Base-by-base conservation (phyloP, 73 alveolate genomes). In the Diophrys sp. region DNA sequence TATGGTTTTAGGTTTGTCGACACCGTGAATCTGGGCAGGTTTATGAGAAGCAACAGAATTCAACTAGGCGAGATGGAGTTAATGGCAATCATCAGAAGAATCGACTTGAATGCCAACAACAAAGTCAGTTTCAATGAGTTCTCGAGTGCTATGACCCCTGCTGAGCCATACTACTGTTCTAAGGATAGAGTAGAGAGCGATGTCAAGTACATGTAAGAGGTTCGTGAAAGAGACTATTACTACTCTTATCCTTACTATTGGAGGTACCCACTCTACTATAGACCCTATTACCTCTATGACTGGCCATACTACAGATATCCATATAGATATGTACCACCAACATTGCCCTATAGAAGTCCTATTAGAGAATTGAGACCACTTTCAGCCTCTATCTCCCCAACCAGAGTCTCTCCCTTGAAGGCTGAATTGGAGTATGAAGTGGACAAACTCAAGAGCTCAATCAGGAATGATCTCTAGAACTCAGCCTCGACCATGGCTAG, bases 91-190 rank as follows among this genome's bases (percentile, higher is more conserved):
- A 82, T 82, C 23, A 82, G 90, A 34, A 73, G 90, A 33, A 29
- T 82, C 69, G 90, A 82, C 78, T 29, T 82, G 30, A 82, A 82
- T 74, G 90, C 90, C 1, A 82, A 82, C 71, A 66, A 77, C n/a
- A 74, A 80, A 74, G 31, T 82, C 28, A 82, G 56, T 23, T 56
- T 54, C 56, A 27, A 54, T 32, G 90, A 82, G 68, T 82, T 82
- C 70, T 27, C 57, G 26, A 56, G 44, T 1, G 78, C 73, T 0
- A 29, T 82, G 28, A 33, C 73, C 71, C 84, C 90, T n/a, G 77
- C 66, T 14, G 90, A 82, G 56, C 90, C 90, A 2, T 82, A 82
- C 57, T 70, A 75, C 76, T 54, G 72, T 70, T 29, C 73, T n/a
- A 79, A 68, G 81, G 72, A 71, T 29, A 33, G 74, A 44, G 54